Conservation (phyloP, 2,329 filamentous ascomycete genomes). For the Fusarium burgessii region DNA sequence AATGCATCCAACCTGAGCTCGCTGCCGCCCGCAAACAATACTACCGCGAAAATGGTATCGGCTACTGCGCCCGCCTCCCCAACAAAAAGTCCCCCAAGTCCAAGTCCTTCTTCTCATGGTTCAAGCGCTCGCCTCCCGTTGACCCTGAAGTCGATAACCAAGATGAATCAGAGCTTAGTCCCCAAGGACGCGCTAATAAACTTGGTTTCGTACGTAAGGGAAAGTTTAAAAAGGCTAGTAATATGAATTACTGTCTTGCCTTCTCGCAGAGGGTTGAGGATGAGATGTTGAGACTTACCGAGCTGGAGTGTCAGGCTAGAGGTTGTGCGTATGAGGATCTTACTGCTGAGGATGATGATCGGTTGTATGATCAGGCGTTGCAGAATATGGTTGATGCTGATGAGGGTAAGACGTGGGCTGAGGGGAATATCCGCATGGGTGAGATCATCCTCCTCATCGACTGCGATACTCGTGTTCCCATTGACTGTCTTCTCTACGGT, state of each 20-base stretch:
- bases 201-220: slow-evolving; percentile 66
- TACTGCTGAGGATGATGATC: slow-evolving; percentile 55
- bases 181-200: slow-evolving; percentile 51
- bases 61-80: slow-evolving; percentile 65
- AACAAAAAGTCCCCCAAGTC: slow-evolving; percentile 52
- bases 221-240: slow-evolving; percentile 75
- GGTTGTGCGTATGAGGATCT: slow-evolving; percentile 56
- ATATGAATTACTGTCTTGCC: slow-evolving; percentile 74
- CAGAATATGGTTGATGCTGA: slow-evolving; percentile 62
- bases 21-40: slow-evolving; percentile 64
- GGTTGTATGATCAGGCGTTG: slow-evolving; percentile 59
- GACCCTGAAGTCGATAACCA: slow-evolving; percentile 50
- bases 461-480: slow-evolving; percentile 72
- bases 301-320: slow-evolving; percentile 38
- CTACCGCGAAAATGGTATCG: slow-evolving; percentile 69
- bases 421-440: slow-evolving; percentile 67
- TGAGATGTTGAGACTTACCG: slow-evolving; percentile 52
- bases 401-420: slow-evolving; percentile 65
- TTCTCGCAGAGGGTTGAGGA: slow-evolving; percentile 68
- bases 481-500: slow-evolving; percentile 76
- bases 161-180: slow-evolving; percentile 54
- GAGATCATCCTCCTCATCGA: slow-evolving; percentile 73
- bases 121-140: slow-evolving; percentile 32
- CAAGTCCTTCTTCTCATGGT: slow-evolving; percentile 55
- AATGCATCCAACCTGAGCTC: slow-evolving; percentile 65